A percentile compares a stretch with the other conserved stretches of the same genome.
These are phyloP conservation scores for Wickerhamomyces mucosus DNA, from an alignment of 805 yeast species.

Conservation along the genomic window DNA sequence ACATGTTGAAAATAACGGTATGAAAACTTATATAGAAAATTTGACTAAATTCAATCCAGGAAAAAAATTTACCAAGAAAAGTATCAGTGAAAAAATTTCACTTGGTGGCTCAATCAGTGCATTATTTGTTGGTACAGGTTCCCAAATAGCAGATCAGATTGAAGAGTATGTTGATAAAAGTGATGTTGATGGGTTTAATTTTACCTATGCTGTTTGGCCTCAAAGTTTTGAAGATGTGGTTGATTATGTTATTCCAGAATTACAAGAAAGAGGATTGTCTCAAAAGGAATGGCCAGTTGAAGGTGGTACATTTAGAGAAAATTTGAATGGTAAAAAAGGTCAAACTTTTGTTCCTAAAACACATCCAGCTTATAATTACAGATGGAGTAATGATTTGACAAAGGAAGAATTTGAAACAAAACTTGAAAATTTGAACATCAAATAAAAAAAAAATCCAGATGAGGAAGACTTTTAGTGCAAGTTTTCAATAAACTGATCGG, in stretches of 20 bases:
- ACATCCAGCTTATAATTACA: constrained; percentile 6
- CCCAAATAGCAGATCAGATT: constrained; percentile 27
- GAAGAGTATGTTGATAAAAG: constrained; percentile 31
- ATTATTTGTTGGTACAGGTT: constrained; percentile 22
- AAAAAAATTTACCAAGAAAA: constrained; percentile 10
- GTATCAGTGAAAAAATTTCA: constrained; percentile 21
- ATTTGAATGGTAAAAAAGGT: constrained; percentile 6
- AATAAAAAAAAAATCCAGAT: too few species aligned
- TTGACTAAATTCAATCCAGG: constrained; percentile 15
- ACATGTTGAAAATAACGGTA: constrained; percentile 18
- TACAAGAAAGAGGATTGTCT: constrained; percentile 25
- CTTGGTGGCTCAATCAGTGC: constrained; percentile 25
- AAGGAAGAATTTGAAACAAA: constrained; percentile 2
- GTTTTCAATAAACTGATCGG: too few species aligned
- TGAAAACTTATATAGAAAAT: constrained; percentile 15
- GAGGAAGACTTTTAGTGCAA: too few species aligned
- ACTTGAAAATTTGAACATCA: constrained; percentile 2
- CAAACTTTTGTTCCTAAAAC: constrained; percentile 3
- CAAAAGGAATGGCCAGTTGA: constrained; percentile 28
- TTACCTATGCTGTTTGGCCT: constrained; percentile 24
- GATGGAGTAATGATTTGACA: constrained; percentile 8
- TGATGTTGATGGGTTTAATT: constrained; percentile 37
- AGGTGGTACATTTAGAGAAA: constrained; percentile 15
- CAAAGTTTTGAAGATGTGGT: constrained; percentile 31
- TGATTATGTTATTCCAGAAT: constrained; percentile 27